A percentile compares a stretch with the other conserved stretches of the same genome.
phyloP scores from a whole-genome alignment of 2,329 filamentous ascomycete genomes.

The Cadophora malorum region DNA sequence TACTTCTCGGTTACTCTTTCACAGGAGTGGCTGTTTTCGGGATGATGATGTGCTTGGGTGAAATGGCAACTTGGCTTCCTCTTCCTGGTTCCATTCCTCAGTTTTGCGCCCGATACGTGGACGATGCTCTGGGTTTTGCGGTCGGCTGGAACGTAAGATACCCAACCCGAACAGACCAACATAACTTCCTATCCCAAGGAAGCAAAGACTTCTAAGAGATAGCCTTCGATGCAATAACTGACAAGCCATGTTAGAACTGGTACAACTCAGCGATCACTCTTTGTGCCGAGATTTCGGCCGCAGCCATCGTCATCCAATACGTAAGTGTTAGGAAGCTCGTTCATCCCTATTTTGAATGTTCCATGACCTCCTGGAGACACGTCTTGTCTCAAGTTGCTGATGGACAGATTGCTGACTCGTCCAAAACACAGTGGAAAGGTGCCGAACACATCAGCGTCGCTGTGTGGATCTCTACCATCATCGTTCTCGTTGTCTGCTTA shows the following conservation, averaged over 20 bases:
- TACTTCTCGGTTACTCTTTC: conserved; percentile 59
- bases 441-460: conserved; percentile 42
- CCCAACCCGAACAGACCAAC: conserved; percentile 55
- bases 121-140: conserved; percentile 61
- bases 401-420: not conserved
- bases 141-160: conserved; percentile 65
- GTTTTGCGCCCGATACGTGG: conserved; percentile 52
- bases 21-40: conserved; percentile 58
- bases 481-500: conserved; percentile 46
- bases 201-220: not conserved
- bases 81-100: conserved; percentile 58
- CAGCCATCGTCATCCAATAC: conserved; percentile 54
- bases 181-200: not conserved
- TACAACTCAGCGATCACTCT: conserved; percentile 43
- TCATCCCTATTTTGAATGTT: not conserved
- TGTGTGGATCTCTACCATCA: conserved; percentile 52
- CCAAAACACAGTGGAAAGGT: conserved; percentile 49
- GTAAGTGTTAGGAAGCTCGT: not conserved
- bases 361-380: not conserved
- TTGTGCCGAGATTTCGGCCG: conserved; percentile 58
- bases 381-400: not conserved
- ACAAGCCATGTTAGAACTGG: conserved; percentile 39
- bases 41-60: conserved; percentile 58
- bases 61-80: conserved; percentile 58
- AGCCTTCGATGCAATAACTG: not conserved